Evolutionary conservation across 805 yeast species (phyloP).

Genomic region (Danielia reshetovae): DNA sequence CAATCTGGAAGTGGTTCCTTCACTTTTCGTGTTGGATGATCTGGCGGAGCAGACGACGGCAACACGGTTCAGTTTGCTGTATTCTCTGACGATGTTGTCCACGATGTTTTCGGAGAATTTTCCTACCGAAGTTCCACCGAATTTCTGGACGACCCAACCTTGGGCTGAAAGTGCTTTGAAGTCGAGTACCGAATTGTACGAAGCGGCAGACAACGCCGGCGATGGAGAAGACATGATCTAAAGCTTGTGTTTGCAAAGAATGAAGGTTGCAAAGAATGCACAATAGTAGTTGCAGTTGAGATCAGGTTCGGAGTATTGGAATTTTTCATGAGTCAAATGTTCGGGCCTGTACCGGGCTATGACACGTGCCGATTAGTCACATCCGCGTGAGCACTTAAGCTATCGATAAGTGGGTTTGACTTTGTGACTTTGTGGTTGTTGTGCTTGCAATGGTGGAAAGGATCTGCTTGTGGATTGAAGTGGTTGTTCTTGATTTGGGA

Average conservation of each 20-base stretch:
- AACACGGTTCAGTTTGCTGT: conserved; percentile 57
- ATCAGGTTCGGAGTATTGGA: too few relatives aligned
- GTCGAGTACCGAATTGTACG: conserved; percentile 41
- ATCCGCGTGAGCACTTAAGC: neutral
- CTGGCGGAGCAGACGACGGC: conserved; percentile 97
- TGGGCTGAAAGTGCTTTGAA: conserved; percentile 20
- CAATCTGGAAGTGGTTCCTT: conserved; percentile 91
- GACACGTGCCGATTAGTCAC: neutral
- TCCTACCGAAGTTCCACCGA: conserved; percentile 97
- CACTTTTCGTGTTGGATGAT: conserved; percentile 84
- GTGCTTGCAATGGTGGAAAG: too few relatives aligned
- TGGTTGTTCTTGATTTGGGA: too few relatives aligned
- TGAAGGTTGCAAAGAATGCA: too few relatives aligned
- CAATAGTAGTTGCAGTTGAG: too few relatives aligned
- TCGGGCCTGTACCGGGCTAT: conserved; percentile 2
- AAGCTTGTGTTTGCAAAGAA: neutral
- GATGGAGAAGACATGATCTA: conserved; percentile 9
- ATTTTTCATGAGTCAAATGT: neutral
- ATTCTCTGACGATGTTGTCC: conserved; percentile 73
- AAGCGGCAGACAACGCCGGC: conserved; percentile 22
- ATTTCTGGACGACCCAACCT: conserved; percentile 70
- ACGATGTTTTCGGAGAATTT: conserved; percentile 86
- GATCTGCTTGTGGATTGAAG: too few relatives aligned
- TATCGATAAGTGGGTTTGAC: too few relatives aligned
- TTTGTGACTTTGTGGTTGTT: too few relatives aligned